Percentiles rank a stretch among this genome's conserved stretches.
Conservation (phyloP, 768 basidiomycete species). For the Boletus speciosus region DNA sequence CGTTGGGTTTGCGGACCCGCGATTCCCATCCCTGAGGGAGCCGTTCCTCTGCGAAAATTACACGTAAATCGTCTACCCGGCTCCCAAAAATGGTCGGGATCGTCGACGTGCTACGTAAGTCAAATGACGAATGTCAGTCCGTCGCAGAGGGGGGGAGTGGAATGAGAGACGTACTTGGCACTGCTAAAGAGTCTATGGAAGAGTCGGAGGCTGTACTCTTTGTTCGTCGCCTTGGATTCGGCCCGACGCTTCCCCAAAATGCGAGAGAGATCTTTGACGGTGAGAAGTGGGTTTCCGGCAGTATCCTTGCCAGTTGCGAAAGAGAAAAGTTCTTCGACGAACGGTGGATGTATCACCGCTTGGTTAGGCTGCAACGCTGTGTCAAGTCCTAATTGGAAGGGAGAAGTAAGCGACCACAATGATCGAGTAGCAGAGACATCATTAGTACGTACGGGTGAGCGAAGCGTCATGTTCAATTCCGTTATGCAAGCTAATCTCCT, state of each 20-base stretch:
- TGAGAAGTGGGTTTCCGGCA: constrained; percentile 48
- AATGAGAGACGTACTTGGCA: constrained; percentile 50
- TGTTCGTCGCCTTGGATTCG: constrained; percentile 51
- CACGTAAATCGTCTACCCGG: constrained; percentile 46
- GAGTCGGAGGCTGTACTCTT: constrained; percentile 48
- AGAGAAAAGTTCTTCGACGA: constrained; percentile 54
- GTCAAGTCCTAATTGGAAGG: constrained; percentile 50
- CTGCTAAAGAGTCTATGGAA: constrained; percentile 63
- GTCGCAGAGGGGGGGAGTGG: background rate
- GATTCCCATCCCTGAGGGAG: constrained; percentile 73
- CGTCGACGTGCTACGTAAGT: constrained; percentile 49
- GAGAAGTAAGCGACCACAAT: background rate
- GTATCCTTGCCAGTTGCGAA: constrained; percentile 57
- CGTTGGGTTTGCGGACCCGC: constrained; percentile 45
- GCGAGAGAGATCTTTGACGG: constrained; percentile 53
- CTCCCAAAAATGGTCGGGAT: constrained; percentile 66
- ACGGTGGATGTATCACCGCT: constrained; percentile 43
- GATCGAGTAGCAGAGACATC: background rate
- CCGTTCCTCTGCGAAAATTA: constrained; percentile 61
- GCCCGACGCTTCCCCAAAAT: constrained; percentile 58
- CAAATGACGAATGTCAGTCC: background rate
- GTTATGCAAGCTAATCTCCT: constrained; percentile 30
- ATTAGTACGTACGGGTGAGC: constrained; percentile 24
- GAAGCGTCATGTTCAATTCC: constrained; percentile 9
- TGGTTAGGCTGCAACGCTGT: constrained; percentile 47